Evolutionary conservation across 2,329 filamentous ascomycete genomes (phyloP), one percentile per base, ranked within the genome.

Genomic region (Cercospora citrullina): DNA sequence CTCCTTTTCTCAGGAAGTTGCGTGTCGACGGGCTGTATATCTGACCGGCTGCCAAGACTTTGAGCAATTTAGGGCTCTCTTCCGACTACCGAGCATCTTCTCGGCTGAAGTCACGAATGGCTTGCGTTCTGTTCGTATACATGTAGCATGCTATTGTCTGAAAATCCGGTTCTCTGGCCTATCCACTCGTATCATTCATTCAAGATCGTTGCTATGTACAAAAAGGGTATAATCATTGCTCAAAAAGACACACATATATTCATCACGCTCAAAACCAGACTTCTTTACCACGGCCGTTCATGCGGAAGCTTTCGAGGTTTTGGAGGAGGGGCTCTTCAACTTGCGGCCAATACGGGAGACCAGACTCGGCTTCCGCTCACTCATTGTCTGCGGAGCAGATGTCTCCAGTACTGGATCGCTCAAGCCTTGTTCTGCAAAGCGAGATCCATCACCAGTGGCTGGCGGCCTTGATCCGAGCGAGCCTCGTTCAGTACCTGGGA

Each of bases 301-400:
- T 14, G 45, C 21, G 26, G 45, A 23, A 3, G 18, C 45, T 30
- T 58, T 58, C 14, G 53, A 57, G 7, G 53, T 30, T 28, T 55
- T 64, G n/a, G 51, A 36, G n/a, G 42, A 55, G 12, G 42, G 16
- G 33, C 28, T 53, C 60, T 39, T 64, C 48, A 64, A 21, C 31
- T 57, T 64, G n/a, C 62, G 48, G 16, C 62, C 62, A 21, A 64
- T 64, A 33, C 62, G 48, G 9, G 51, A 36, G 4, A 64, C 62
- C 2, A 64, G 48, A 28, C 48, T 64, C 3, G 62, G 62, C 51
- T 64, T 64, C 16, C 62, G 62, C 48, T 64, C 48, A 7, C 31
- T 5, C n/a, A 51, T 31, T 45, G 62, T 30, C 12, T 51, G 48
- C 8, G 62, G 39, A 26, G 31, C n/a, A 16, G 42, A 42, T 23